Conservation (phyloP, 495 filamentous ascomycete genomes). For the Xylaria sp. region DNA sequence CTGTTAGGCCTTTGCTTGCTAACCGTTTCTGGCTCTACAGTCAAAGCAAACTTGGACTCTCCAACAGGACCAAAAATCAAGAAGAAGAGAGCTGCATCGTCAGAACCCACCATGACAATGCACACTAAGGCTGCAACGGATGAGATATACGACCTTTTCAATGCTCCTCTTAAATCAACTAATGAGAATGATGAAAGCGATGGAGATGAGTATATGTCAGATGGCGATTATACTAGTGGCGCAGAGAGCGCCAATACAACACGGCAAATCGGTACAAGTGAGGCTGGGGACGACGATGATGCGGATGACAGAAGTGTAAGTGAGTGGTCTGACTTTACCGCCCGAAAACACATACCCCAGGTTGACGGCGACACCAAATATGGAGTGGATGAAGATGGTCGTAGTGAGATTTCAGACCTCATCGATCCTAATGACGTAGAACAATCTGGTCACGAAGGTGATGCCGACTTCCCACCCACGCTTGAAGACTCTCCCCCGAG, state of each 20-base stretch:
- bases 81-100: conserved; percentile 56
- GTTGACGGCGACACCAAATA: conserved; percentile 43
- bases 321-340: conserved; percentile 87
- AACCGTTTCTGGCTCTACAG: conserved; percentile 47
- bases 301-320: conserved; percentile 69
- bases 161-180: conserved; percentile 74
- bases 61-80: conserved; percentile 81
- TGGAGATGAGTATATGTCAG: conserved; percentile 71
- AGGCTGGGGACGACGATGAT: conserved; percentile 56
- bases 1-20: conserved; percentile 20
- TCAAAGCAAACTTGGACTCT: conserved; percentile 91
- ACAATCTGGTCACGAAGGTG: conserved; percentile 36
- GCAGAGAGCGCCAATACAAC: conserved; percentile 80
- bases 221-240: conserved; percentile 78
- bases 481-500: conserved; percentile 44
- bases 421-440: conserved; percentile 44
- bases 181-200: conserved; percentile 58
- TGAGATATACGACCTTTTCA: conserved; percentile 97
- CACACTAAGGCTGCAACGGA: conserved; percentile 94
- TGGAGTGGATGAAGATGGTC: conserved; percentile 29
- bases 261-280: conserved; percentile 63
- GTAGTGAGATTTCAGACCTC: conserved; percentile 40
- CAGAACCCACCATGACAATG: conserved; percentile 94
- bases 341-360: conserved; percentile 71
- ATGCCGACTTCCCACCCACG: conserved; percentile 29